phyloP scores from a whole-genome alignment of 2,329 filamentous ascomycete genomes.

The Huntiella bhutanensis region DNA sequence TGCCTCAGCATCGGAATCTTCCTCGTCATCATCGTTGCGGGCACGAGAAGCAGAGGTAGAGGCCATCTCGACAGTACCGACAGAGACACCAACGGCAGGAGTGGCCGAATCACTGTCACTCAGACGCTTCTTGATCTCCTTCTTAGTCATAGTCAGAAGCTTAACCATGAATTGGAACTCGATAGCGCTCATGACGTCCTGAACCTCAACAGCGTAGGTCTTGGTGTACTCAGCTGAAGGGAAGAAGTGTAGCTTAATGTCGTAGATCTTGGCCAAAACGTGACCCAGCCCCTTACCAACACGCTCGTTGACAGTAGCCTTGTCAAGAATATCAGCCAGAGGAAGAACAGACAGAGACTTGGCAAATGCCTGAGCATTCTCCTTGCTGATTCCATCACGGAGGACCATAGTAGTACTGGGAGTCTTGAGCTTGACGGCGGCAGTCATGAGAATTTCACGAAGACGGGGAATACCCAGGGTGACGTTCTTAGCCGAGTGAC shows the following conservation, averaged over 20 bases:
- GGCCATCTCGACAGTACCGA: conserved; percentile 34
- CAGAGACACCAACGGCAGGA: conserved; percentile 48
- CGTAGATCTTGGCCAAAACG: conserved; percentile 64
- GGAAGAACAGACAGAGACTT: conserved; percentile 82
- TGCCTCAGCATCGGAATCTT: conserved; percentile 52
- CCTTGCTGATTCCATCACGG: conserved; percentile 48
- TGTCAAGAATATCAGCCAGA: conserved; percentile 67
- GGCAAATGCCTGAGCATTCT: conserved; percentile 60
- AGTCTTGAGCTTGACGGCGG: conserved; percentile 72
- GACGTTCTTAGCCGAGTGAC: conserved; percentile 95
- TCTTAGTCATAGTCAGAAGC: conserved; percentile 50
- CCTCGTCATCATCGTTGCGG: conserved; percentile 41
- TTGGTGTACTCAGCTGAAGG: conserved; percentile 63
- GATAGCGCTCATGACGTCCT: conserved; percentile 63
- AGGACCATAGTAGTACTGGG: conserved; percentile 75
- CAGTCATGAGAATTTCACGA: conserved; percentile 96
- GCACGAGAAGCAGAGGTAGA: conserved; percentile 19
- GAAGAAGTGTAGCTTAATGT: conserved; percentile 69
- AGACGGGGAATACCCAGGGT: conserved; percentile 94
- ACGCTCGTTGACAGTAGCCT: conserved; percentile 60
- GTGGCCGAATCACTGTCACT: conserved; percentile 47
- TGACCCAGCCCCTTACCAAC: conserved; percentile 52
- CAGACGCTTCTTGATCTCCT: conserved; percentile 68
- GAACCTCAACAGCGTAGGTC: conserved; percentile 64
- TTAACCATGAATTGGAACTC: conserved; percentile 60